Base-by-base conservation (phyloP, 2,329 filamentous ascomycete species). In the Claviceps fusiformis region DNA sequence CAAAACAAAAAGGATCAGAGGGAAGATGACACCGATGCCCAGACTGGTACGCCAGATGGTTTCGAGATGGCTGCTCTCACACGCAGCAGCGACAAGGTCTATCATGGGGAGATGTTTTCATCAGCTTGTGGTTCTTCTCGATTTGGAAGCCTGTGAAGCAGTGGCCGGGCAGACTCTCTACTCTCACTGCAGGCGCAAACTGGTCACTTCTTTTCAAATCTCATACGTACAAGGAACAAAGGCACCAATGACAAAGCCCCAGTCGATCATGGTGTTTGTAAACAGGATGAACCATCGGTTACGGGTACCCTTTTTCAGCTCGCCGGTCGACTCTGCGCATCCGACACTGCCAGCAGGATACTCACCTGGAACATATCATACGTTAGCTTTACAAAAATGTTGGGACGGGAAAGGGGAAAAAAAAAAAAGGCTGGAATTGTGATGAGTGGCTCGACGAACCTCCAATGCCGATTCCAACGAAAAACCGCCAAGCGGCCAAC, bases 211-310 rank as follows among this genome's bases (percentile, higher is more conserved):
- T 5, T 8, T 33, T 33, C 31, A 33, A n/a, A 43, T 43, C n/a
- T 41, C 29, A 54, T 1, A 62, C 69, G 58, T 45, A 71, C 70
- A 80, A 3, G 89, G 87, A 1, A 93, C 82, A 58, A 95, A 81
- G 0, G 87, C 84, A 9, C 88, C 84, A 55, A 92, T 75, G 1
- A 95, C 86, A 60, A 95, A 95, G 0, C 88, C 90, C 64, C 71
- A 80, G 65, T 95, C 88, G 57, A 95, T 95, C 75, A 90, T 87
- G 29, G 86, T 82, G 69, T 95, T 95, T 50, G 88, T 95, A 68
- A 93, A 95, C 60, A 95, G 76, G 62, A 92, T 88, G 65, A 91
- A 96, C 89, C 89, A 95, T 44, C 86, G 78, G 66, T 96, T 92
- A n/a, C 91, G 78, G 17, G 86, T 85, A 11, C 91, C 91, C 17